phyloP scores from a whole-genome alignment of 2,329 filamentous ascomycete genomes.

The Pseudocercospora fuligena region DNA sequence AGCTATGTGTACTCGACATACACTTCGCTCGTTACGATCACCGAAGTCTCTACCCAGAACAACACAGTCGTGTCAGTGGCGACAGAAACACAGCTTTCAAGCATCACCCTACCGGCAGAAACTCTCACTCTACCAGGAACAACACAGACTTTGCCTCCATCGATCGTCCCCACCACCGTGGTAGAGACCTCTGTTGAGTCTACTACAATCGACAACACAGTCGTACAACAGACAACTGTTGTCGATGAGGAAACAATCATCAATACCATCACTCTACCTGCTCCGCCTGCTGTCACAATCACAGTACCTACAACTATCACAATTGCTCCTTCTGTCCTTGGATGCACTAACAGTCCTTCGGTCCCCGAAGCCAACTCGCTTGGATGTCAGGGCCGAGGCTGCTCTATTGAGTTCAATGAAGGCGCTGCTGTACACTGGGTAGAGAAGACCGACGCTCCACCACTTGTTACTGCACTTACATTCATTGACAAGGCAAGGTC shows the following conservation, averaged over 20 bases:
- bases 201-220: not conserved
- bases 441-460: conserved; percentile 11
- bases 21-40: not conserved
- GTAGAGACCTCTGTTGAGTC: not conserved
- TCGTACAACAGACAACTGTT: not conserved
- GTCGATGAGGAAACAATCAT: not conserved
- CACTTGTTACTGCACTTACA: conserved; percentile 23
- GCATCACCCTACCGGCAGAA: not conserved
- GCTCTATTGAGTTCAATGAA: conserved; percentile 29
- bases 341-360: not conserved
- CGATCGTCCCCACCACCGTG: not conserved
- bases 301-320: not conserved
- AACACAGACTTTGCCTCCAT: not conserved
- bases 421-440: conserved; percentile 29
- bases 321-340: not conserved
- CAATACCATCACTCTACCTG: not conserved
- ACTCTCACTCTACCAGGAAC: not conserved
- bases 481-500: conserved; percentile 26
- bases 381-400: conserved; percentile 24
- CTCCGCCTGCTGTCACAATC: too few relatives aligned
- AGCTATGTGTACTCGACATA: not conserved
- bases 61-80: not conserved
- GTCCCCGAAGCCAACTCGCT: not conserved
- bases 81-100: not conserved
- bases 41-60: not conserved